phyloP scores from a whole-genome alignment of 2,329 filamentous ascomycete genomes.

The Cladosporium sp. region DNA sequence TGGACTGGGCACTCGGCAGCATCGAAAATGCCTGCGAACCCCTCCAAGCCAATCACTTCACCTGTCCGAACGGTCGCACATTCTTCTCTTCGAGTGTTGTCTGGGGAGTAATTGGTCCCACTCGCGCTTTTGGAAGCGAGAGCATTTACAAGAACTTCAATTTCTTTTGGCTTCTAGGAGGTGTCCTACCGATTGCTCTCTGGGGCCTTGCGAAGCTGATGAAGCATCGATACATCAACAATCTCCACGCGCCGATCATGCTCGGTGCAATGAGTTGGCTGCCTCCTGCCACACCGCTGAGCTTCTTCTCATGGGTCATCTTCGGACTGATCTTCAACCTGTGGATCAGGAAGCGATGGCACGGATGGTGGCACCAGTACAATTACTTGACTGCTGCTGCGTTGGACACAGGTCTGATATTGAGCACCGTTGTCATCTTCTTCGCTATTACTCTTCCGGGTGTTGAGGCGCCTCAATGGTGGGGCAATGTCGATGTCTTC shows the following conservation, averaged over 20 bases:
- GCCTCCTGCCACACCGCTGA: slow-evolving; percentile 75
- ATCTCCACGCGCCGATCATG: slow-evolving; percentile 60
- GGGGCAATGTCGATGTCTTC: slow-evolving; percentile 72
- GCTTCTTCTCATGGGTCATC: slow-evolving; percentile 83
- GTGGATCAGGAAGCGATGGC: slow-evolving; percentile 66
- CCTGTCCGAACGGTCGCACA: slow-evolving; percentile 80
- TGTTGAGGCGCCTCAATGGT: slow-evolving; percentile 76
- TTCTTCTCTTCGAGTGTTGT: slow-evolving; percentile 90
- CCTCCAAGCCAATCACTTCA: slow-evolving; percentile 81
- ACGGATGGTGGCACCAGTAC: slow-evolving; percentile 86
- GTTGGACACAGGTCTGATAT: slow-evolving; percentile 77
- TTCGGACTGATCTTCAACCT: slow-evolving; percentile 85
- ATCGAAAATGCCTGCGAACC: slow-evolving; percentile 76
- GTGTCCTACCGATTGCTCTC: slow-evolving; percentile 69
- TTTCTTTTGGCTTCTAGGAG: slow-evolving; percentile 79
- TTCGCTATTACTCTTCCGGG: slow-evolving; percentile 83
- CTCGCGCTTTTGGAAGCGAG: slow-evolving; percentile 75
- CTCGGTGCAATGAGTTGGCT: slow-evolving; percentile 85
- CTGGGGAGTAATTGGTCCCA: slow-evolving; percentile 81
- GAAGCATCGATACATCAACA: slow-evolving; percentile 23
- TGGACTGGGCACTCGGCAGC: slow-evolving; percentile 87
- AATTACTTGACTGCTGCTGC: slow-evolving; percentile 86
- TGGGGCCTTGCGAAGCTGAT: slow-evolving; percentile 59
- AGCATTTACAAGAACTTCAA: slow-evolving; percentile 75
- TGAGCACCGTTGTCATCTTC: slow-evolving; percentile 80